Evolutionary conservation across 495 filamentous ascomycete species (phyloP), one percentile per base, ranked within the genome.

Genomic region (Penicillium cinerascens): DNA sequence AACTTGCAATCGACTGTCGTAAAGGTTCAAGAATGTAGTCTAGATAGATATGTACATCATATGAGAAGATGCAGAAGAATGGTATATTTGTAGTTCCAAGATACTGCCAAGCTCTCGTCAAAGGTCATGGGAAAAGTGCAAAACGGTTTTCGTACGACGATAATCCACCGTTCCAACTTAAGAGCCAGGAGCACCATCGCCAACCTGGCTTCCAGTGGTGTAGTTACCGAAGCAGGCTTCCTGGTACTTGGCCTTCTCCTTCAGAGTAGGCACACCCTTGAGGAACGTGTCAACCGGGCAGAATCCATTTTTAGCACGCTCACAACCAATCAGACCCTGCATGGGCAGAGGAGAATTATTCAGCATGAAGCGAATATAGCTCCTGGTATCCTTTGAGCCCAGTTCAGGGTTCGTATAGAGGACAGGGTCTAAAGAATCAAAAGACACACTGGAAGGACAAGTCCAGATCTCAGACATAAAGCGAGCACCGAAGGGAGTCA

Each of bases 401-500:
- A 69, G 17, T 27, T 36, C 37, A 10, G 66, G 68, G 51, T 71
- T 71, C 10, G n/a, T 42, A 35, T 71, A 71, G 9, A 65, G 44
- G 4, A 63, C 52, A 0, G 53, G 59, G 23, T 61, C 59, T 33
- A 71, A 35, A 3, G 52, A 10, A 0, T 49, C 27, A 21, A 66
- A 54, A 0, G 48, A 47, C 3, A 36, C 16, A 17, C 58, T 35
- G 7, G 48, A 11, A 11, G 68, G 68, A 45, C 66, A 69, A 11
- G 54, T 66, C 66, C 66, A 71, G 47, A 88, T 66, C 58, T 88
- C 84, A 13, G 86, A 84, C 56, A 86, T 78, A 2, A 88, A 65
- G 4, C 83, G 70, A 0, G 80, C 82, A 11, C 74, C 83, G 57
- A 87, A 88, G 4, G 84, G 83, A 23, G 79, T 77, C 21, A 88